Percentiles rank a stretch among this genome's conserved stretches.
Conservation (phyloP, 2,329 filamentous ascomycete genomes). For the Fusarium succisae region DNA sequence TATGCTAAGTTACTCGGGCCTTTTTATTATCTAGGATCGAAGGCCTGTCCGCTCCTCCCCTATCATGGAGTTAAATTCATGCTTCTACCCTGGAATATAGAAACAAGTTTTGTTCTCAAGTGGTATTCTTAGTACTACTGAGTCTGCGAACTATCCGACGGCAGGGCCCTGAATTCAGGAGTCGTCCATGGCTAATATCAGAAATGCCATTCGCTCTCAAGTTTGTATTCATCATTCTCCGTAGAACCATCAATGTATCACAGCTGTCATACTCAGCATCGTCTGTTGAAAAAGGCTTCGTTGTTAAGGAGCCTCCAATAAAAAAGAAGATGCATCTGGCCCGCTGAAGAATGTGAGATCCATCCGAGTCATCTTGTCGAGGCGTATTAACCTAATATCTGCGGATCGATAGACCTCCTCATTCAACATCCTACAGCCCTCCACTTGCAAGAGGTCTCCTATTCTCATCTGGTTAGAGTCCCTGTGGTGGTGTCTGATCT, state of each 20-base stretch:
- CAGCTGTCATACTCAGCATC: rapidly evolving
- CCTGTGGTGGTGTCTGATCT: neutral
- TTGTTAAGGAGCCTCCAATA: neutral
- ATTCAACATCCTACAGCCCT: too few relatives aligned
- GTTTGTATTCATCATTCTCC: too few relatives aligned
- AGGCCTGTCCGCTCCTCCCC: rapidly evolving
- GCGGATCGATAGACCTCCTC: too few relatives aligned
- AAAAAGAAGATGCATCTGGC: neutral
- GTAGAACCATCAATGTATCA: neutral
- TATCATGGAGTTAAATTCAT: neutral
- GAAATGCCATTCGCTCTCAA: neutral
- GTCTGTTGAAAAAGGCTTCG: rapidly evolving
- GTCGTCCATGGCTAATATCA: neutral
- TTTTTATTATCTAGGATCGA: rapidly evolving
- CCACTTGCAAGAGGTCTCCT: too few relatives aligned
- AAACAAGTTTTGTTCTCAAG: neutral
- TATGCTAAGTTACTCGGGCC: neutral
- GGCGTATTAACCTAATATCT: neutral
- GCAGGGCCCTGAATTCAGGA: neutral
- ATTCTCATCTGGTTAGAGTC: neutral
- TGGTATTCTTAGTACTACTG: neutral
- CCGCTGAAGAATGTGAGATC: neutral
- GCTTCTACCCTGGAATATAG: neutral
- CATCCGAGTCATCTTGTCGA: neutral
- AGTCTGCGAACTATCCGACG: neutral